Evolutionary conservation across 163 green algal species (phyloP).

Genomic region (Scenedesmus sp.): DNA sequence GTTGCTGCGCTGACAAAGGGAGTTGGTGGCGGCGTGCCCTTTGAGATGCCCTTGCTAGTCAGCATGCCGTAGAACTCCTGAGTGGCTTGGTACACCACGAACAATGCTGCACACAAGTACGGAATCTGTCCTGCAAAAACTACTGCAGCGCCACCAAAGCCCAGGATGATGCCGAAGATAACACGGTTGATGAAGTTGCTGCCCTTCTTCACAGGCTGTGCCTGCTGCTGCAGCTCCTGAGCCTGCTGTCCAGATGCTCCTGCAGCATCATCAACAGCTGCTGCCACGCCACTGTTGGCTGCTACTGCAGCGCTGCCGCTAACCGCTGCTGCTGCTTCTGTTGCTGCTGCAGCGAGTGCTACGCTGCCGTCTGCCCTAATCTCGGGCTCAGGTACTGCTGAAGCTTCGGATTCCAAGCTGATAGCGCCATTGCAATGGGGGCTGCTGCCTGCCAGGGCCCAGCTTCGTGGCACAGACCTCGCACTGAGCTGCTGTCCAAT

Average conservation of each 20-base stretch:
- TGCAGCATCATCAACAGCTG: neutral
- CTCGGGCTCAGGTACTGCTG: neutral
- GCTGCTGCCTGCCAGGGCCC: constrained; percentile 13
- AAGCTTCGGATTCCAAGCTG: neutral
- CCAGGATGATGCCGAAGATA: constrained; percentile 81
- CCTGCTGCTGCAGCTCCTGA: constrained; percentile 6
- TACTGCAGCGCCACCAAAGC: constrained; percentile 70
- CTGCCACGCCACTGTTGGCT: neutral
- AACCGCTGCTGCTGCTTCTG: neutral
- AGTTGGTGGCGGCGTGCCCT: constrained; percentile 81
- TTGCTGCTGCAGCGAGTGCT: constrained; percentile 22
- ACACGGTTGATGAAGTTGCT: constrained; percentile 75
- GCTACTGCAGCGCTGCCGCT: constrained; percentile 5
- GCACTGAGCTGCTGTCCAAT: constrained; percentile 7
- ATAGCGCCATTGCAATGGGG: neutral
- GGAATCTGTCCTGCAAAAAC: constrained; percentile 79
- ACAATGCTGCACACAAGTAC: constrained; percentile 75
- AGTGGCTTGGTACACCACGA: constrained; percentile 85
- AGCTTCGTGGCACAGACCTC: neutral
- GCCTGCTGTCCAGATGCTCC: neutral
- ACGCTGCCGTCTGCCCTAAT: neutral
- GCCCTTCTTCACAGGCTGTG: constrained; percentile 11
- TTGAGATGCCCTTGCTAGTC: constrained; percentile 80
- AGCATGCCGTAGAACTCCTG: constrained; percentile 92
- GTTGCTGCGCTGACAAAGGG: constrained; percentile 76